Conservation (phyloP, 805 yeast species). For the Saccharomycopsis oosterbeekiorum region DNA sequence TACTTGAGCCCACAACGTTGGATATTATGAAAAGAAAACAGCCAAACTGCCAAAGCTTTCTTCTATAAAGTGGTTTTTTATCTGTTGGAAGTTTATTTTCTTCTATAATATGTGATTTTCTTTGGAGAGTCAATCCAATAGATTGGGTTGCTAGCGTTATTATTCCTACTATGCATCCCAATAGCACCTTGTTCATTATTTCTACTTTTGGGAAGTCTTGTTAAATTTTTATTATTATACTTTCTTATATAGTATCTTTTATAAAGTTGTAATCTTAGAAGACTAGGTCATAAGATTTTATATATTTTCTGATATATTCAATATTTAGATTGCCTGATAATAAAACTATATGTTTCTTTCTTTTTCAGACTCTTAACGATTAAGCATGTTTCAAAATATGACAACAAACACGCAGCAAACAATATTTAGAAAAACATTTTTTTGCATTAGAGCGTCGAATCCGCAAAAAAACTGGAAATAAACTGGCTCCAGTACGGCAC, state of each 20-base stretch:
- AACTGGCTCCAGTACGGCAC: neutral
- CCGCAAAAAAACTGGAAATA: neutral
- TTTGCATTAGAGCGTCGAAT: neutral
- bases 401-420: neutral
- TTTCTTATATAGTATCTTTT: too few species aligned
- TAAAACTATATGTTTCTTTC: too few species aligned
- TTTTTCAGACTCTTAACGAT: neutral
- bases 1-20: conserved; percentile 69
- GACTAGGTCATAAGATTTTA: too few species aligned
- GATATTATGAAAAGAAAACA: conserved; percentile 59
- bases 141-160: conserved; percentile 72
- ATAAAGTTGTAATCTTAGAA: too few species aligned
- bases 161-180: conserved; percentile 65
- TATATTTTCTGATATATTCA: too few species aligned
- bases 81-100: conserved; percentile 23
- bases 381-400: neutral
- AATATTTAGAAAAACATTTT: neutral
- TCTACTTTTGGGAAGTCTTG: neutral
- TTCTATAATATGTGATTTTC: conserved; percentile 59
- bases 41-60: conserved; percentile 65
- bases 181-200: neutral
- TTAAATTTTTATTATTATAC: too few species aligned
- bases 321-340: too few species aligned
- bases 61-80: conserved; percentile 27
- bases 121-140: conserved; percentile 70